Base-by-base conservation (phyloP, 2,329 filamentous ascomycete species). In the Aspergillus bombycis region DNA sequence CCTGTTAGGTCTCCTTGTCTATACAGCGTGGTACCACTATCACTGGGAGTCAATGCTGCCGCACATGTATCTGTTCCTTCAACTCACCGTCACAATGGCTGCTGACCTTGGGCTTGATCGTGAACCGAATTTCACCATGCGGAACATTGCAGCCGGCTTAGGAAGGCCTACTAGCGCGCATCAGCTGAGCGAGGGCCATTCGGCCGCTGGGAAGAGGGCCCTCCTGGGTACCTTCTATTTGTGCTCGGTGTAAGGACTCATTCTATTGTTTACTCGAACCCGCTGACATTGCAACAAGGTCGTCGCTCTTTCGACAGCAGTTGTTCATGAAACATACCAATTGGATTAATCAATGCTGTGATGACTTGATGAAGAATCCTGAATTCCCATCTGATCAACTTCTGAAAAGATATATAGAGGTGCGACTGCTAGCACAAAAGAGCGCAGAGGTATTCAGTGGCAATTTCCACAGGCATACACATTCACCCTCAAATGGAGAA, bases 21-120 rank as follows among this genome's bases (percentile, higher is more conserved):
- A 66, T 34, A 59, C 45, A 11, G 64, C 62, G 1, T 66, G 64
- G 62, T 60, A 59, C 28, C 64, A 64, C 14, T 66, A 66, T 23
- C 62, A 62, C 21, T 66, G 57, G 57, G 34, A 57, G 46, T 64
- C 59, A 3, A 55, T 64, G 34, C 5, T 36, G 34, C 34, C 34
- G 14, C 34, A 36, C 14, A 36, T 36, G 60, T 64, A 64, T 48
- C 46, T 66, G 53, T 30, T 60, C 9, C 38, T 66, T 4, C 56
- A 64, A n/a, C 45, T 65, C 11, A 30, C 61, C 1, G 23, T 55
- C 23, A 65, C 59, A 23, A 43, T 65, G 9, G 61, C 61, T 21
- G 61, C 34, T 11, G 61, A 63, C 26, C 14, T 63, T 11, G 57
- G 61, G 2, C 52, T 63, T 3, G 53, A 61, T 16, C 58, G 52